Evolutionary conservation across 352 stramenopile genomes (phyloP), one percentile per base, ranked within the genome.

Genomic region (Peronospora destructor): DNA sequence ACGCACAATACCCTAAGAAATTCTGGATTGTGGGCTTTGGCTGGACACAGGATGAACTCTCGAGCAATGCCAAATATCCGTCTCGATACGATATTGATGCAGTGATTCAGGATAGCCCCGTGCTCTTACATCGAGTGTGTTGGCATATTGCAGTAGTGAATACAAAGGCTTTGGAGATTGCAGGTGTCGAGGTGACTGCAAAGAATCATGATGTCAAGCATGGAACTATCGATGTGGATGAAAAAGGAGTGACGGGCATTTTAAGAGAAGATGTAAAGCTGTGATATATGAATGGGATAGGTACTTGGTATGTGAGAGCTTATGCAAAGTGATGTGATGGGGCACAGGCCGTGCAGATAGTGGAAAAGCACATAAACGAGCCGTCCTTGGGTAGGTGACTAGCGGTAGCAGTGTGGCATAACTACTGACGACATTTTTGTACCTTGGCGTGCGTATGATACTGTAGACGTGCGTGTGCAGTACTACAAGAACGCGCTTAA

Each of bases 121-220:
- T 94, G 28, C 53, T 95, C 36, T 65, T 96, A 12, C 88, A 93
- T 56, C 83, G 87, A n/a, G 76, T 70, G 2, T 96, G 87, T 44
- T 95, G 83, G 83, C 87, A 96, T 50, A 92, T 94, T 53, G 76
- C 76, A 25, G 82, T 85, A 0, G 84, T 80, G 30, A 96, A 94
- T 50, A 90, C 82, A 10, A 86, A 82, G 48, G 87, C 87, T 23
- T 62, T 95, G 6, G 77, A 91, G 39, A 62, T 86, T 30, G 73
- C 73, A 5, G 73, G 69, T 11, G 54, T 91, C 13, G 59, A 87
- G 28, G 37, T 76, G 34, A 30, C 50, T 14, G 50, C 64, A 12
- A 71, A 40, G 38, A 51, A 53, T 17, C 58, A 76, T 23, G 48
- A 56, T 0, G 25, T 82, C 4, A 37, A 57, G 6, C 61, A 75